Conservation (phyloP, 1,284 basidiomycete species). For the Mycena sp. region DNA sequence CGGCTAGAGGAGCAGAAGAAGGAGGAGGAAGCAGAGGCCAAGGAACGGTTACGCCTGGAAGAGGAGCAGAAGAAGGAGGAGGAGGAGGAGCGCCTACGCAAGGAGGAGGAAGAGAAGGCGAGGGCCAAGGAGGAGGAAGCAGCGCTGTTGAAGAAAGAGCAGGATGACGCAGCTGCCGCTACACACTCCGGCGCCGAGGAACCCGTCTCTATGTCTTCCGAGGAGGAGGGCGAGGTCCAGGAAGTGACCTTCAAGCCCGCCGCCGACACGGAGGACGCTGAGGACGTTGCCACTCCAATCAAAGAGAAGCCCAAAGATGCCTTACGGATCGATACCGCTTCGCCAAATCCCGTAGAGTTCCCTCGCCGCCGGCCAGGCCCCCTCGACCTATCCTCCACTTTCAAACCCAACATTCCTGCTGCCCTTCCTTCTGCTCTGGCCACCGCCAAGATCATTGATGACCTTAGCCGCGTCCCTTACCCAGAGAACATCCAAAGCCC, state of each 20-base stretch:
- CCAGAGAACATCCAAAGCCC: slow-evolving; percentile 89
- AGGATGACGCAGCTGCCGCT: slow-evolving; percentile 41
- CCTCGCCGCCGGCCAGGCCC: slow-evolving; percentile 73
- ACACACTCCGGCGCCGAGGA: no score
- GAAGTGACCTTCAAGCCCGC: slow-evolving; percentile 44
- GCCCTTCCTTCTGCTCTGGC: slow-evolving; percentile 70
- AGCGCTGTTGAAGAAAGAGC: slow-evolving; percentile 39
- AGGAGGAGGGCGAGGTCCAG: slow-evolving; percentile 52
- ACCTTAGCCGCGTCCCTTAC: slow-evolving; percentile 84
- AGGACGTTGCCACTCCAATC: slow-evolving; percentile 29
- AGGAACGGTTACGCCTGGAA: slow-evolving; percentile 35
- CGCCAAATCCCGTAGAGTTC: slow-evolving; percentile 47
- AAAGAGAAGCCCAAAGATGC: slow-evolving; percentile 51
- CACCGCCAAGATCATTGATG: slow-evolving; percentile 84
- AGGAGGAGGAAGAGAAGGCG: slow-evolving; percentile 42
- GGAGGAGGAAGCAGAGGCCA: slow-evolving; percentile 52
- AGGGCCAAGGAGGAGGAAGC: slow-evolving; percentile 42
- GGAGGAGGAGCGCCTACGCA: slow-evolving; percentile 30
- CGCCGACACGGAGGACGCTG: slow-evolving; percentile 45
- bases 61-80: slow-evolving; percentile 50
- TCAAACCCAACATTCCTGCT: slow-evolving; percentile 46
- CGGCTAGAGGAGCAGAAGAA: slow-evolving; percentile 48
- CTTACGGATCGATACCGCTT: slow-evolving; percentile 71
- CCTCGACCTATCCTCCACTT: slow-evolving; percentile 70
- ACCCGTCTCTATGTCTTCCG: background rate